Evolutionary conservation across 1,284 basidiomycete species (phyloP).

Genomic region (Puccinia sorghi): DNA sequence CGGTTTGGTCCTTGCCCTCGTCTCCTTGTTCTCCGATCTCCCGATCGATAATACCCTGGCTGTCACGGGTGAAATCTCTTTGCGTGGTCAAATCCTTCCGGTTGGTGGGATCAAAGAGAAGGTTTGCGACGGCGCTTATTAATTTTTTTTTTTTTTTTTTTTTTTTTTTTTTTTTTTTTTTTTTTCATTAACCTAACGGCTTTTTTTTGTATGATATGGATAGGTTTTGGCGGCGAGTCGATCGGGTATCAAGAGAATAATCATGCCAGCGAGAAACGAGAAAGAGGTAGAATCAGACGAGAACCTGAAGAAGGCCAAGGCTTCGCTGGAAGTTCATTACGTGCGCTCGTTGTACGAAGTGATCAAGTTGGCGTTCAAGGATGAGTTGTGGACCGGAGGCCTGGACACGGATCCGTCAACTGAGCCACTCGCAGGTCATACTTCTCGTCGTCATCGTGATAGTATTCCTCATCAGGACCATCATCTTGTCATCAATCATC

Average conservation of each 20-base stretch:
- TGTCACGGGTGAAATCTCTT: slow-evolving; percentile 83
- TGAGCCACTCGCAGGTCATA: not conserved
- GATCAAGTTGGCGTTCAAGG: slow-evolving; percentile 27
- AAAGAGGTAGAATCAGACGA: slow-evolving; percentile 34
- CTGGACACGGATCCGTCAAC: too few species aligned
- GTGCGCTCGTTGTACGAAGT: slow-evolving; percentile 30
- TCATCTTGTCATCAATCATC: too few species aligned
- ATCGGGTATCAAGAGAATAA: slow-evolving; percentile 74
- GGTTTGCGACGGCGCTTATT: slow-evolving; percentile 31
- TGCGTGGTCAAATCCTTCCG: slow-evolving; percentile 65
- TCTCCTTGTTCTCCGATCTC: slow-evolving; percentile 75
- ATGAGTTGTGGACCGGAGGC: not conserved
- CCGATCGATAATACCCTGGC: slow-evolving; percentile 70
- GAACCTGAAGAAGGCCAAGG: not conserved
- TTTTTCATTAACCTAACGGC: not conserved
- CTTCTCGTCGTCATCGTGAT: not conserved
- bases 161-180: not conserved
- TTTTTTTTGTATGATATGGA: not conserved
- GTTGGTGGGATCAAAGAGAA: slow-evolving; percentile 83
- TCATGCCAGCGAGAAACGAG: slow-evolving; percentile 64
- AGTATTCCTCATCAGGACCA: too few species aligned
- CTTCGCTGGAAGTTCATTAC: slow-evolving; percentile 22
- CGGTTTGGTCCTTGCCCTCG: slow-evolving; percentile 81
- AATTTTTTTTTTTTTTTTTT: not conserved
- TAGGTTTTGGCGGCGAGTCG: slow-evolving; percentile 77